Evolutionary conservation across 345 rosid genomes (phyloP).

Genomic region (Theobroma cacao): DNA sequence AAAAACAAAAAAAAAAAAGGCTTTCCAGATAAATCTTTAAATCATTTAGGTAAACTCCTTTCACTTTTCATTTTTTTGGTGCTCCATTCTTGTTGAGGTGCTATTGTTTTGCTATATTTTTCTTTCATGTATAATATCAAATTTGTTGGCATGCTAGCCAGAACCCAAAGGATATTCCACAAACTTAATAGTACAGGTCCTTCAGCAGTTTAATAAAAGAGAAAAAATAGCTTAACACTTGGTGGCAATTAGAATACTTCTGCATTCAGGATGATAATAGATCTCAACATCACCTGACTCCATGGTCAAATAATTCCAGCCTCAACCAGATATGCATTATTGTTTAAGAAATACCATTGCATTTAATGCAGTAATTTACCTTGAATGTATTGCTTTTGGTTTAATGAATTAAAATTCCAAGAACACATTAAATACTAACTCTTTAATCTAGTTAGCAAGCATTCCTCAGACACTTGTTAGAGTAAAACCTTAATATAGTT

Average conservation of each 20-base stretch:
- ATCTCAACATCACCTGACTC: background rate
- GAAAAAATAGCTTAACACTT: background rate
- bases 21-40: background rate
- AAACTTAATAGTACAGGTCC: background rate
- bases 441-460: background rate
- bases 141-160: background rate
- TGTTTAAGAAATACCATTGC: background rate
- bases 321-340: background rate
- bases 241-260: background rate
- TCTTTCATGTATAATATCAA: background rate
- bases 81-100: background rate
- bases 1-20: background rate
- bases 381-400: background rate
- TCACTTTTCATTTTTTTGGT: background rate
- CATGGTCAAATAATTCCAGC: background rate
- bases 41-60: background rate
- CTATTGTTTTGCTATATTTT: background rate
- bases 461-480: background rate
- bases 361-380: background rate
- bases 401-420: background rate
- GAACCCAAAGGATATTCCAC: background rate
- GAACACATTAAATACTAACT: background rate
- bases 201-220: background rate
- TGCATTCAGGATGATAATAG: background rate
- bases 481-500: background rate